Percentiles rank a stretch among this genome's conserved stretches.
These are phyloP conservation scores for Colletotrichum sp. DNA, from an alignment of 2,329 filamentous ascomycete species.

Conservation along the genomic window DNA sequence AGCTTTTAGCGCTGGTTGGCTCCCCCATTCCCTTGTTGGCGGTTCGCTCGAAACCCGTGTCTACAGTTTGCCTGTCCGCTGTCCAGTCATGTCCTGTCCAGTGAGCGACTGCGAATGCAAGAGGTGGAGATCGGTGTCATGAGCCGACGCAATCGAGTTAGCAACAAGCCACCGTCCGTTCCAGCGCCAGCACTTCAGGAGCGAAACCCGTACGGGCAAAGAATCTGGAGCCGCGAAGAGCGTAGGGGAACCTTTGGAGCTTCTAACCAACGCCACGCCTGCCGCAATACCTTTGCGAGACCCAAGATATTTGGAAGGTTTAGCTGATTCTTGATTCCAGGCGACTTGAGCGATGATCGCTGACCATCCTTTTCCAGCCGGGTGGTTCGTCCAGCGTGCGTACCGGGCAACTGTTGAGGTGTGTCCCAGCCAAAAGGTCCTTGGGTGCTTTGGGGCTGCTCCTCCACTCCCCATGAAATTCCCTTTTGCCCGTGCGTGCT, in stretches of 20 bases:
- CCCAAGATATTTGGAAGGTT: neutral
- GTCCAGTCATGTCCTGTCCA: neutral
- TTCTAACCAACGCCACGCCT: neutral
- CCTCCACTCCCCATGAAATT: neutral
- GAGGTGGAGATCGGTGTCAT: neutral
- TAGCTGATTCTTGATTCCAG: neutral
- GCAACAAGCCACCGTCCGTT: neutral
- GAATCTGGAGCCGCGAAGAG: neutral
- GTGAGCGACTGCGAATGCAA: neutral
- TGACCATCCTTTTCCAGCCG: slow-evolving; percentile 3
- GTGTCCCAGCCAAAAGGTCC: neutral
- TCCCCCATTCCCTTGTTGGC: neutral
- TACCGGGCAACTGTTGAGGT: neutral
- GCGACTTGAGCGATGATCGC: neutral
- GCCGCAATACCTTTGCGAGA: neutral
- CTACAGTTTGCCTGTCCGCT: neutral
- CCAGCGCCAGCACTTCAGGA: neutral
- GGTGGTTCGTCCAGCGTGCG: slow-evolving; percentile 7
- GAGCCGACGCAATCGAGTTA: neutral
- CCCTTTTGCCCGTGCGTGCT: neutral
- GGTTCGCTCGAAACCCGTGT: neutral
- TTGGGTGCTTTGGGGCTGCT: neutral
- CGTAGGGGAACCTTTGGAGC: neutral
- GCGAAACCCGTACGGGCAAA: neutral
- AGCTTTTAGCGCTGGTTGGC: neutral